A percentile compares a stretch with the other conserved stretches of the same genome.
Evolutionary conservation across 495 filamentous ascomycete genomes (phyloP).

Genomic region (Corynascus novoguineensis): DNA sequence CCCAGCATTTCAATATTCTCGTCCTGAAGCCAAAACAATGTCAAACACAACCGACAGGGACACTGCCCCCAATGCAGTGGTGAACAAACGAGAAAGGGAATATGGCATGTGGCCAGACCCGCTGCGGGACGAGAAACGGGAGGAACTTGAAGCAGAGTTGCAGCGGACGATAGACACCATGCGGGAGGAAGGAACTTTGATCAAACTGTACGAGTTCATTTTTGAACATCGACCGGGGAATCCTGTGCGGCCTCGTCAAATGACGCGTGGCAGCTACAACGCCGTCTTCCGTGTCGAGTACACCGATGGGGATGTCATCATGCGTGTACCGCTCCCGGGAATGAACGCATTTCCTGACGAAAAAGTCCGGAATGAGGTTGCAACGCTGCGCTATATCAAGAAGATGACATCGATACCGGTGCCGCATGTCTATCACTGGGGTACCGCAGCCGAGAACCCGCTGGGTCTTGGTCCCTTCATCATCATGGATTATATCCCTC

Average conservation of each 20-base stretch:
- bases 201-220: background rate
- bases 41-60: background rate
- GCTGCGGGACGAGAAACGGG: background rate
- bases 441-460: constrained; percentile 27
- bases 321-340: constrained; percentile 3
- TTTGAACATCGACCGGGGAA: background rate
- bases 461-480: constrained; percentile 41
- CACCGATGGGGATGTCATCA: background rate
- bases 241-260: background rate
- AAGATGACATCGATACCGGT: constrained; percentile 39
- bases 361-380: constrained; percentile 39
- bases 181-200: background rate
- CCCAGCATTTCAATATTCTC: too few relatives aligned
- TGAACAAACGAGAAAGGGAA: constrained; percentile 1
- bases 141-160: background rate
- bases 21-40: too few relatives aligned
- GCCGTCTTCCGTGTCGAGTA: constrained; percentile 3
- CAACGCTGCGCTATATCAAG: constrained; percentile 38
- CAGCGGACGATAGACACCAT: background rate
- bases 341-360: constrained; percentile 30
- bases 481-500: constrained; percentile 43
- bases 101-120: background rate
- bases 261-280: constrained; percentile 1
- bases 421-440: constrained; percentile 34
- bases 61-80: background rate